These are phyloP conservation scores for Lactarius vividus DNA, from an alignment of 768 basidiomycete genomes.

Conservation along the genomic window DNA sequence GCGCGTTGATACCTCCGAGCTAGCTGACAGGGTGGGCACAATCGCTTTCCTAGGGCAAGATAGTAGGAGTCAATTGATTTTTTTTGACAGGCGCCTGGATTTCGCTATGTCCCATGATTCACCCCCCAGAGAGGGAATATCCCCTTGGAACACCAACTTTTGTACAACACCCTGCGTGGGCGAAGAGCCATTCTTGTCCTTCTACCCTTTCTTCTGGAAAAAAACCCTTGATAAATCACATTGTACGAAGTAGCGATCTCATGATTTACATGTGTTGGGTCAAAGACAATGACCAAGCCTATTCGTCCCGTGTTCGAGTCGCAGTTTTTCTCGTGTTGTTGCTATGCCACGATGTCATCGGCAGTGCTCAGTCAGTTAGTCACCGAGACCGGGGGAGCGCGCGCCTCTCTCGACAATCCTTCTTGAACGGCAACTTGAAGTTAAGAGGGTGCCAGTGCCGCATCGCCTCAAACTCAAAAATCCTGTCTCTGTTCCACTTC, in stretches of 20 bases:
- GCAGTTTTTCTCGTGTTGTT: background rate
- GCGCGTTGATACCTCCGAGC: conserved; percentile 57
- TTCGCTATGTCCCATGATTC: conserved; percentile 50
- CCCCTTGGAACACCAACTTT: background rate
- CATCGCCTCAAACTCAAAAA: background rate
- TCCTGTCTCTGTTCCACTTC: background rate
- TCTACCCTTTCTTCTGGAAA: background rate
- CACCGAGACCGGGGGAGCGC: background rate
- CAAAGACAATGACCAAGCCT: background rate
- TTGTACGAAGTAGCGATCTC: background rate
- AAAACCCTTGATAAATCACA: background rate
- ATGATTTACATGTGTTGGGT: background rate
- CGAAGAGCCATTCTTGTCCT: background rate
- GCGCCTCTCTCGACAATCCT: background rate
- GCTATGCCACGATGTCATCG: background rate
- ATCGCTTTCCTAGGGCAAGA: background rate
- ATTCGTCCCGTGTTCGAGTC: background rate
- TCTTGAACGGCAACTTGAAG: background rate
- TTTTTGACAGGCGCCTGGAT: conserved; percentile 49
- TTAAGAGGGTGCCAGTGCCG: background rate
- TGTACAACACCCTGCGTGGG: background rate
- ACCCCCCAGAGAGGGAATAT: background rate
- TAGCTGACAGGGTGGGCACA: conserved; percentile 59
- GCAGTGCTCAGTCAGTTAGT: background rate
- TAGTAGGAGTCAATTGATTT: background rate